Base-by-base conservation (phyloP, 2,329 filamentous ascomycete genomes). In the Arthrobotrys entomopaga region DNA sequence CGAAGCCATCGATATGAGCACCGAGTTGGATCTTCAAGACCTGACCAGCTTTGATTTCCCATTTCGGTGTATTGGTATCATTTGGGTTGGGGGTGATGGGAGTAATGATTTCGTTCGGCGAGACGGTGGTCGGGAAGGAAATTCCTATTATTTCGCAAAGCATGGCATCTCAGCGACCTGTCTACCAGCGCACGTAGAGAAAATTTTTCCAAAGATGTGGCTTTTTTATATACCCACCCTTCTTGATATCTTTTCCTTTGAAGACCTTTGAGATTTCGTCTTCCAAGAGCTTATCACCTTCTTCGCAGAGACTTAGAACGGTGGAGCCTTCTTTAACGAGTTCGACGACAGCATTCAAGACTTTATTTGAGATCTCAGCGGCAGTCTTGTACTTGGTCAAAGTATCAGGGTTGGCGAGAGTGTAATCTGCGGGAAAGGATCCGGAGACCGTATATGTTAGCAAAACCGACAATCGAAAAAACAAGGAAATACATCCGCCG, bases 341-440 rank as follows among this genome's bases (percentile, higher is more conserved):
- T 79, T 92, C 94, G 77, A 94, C 90, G 75, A 91, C 86, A 81
- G 92, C 88, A 80, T 93, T 92, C 79, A 99, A 88, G 79, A 96
- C 94, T 85, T 94, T 97, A 83, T 97, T 92, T 59, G 94, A 95
- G 84, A 99, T 98, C 82, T 91, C 87, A 77, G 91, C 94, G 69
- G 95, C 95, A 78, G 91, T 93, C 89, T 97, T 98, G 88, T 98
- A 98, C 87, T 98, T 99, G 84, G 95, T 98, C 80, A 99, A 87
- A 80, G 93, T 97, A 82, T 96, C 91, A 76, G 91, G 92, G 86
- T 96, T 95, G 83, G 89, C 91, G 83, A 97, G 88, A 79, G 91
- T 87, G 85, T 96, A 93, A 82, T 96, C 92, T 96, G 34, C 24
- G 26, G n/a, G 13, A 77, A 54, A 42, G n/a, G 34, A 58, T 26